Evolutionary conservation across 208 protist species (phyloP).

Genomic region (Crithidia bombi): DNA sequence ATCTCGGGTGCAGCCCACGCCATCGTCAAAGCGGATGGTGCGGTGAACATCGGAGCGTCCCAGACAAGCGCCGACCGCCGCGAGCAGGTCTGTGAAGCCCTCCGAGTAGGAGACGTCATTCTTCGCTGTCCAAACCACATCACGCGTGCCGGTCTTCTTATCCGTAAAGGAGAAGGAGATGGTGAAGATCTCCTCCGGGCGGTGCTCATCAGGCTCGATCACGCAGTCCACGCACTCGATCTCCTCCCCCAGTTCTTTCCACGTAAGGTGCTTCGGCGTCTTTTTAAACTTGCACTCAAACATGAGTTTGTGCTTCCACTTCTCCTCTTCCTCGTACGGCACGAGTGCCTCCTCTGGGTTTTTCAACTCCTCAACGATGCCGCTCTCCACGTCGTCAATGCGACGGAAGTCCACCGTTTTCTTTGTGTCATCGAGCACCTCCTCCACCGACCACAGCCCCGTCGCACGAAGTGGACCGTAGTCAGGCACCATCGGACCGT

Average conservation of each 20-base stretch:
- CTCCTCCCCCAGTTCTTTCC: constrained; percentile 87
- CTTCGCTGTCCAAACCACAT: constrained; percentile 73
- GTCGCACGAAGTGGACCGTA: constrained; percentile 80
- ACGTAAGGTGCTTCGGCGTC: constrained; percentile 88
- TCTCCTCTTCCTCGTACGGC: constrained; percentile 78
- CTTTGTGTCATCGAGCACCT: constrained; percentile 70
- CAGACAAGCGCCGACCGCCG: constrained; percentile 81
- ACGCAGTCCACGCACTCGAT: constrained; percentile 90
- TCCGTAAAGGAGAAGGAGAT: constrained; percentile 86
- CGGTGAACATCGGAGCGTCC: constrained; percentile 84
- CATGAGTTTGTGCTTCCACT: constrained; percentile 91
- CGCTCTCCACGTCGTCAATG: constrained; percentile 90
- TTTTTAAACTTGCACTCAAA: constrained; percentile 89
- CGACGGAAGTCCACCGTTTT: constrained; percentile 84
- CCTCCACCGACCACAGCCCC: constrained; percentile 79
- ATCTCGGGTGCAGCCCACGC: constrained; percentile 68
- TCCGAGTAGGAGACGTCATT: constrained; percentile 89
- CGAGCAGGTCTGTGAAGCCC: constrained; percentile 86
- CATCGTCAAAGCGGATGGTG: constrained; percentile 91
- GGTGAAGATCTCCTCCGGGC: constrained; percentile 88
- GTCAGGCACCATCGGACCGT: constrained; percentile 71
- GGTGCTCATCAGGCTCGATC: constrained; percentile 87
- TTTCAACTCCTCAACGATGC: constrained; percentile 64
- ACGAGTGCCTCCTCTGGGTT: constrained; percentile 73
- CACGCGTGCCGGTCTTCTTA: constrained; percentile 73